phyloP scores from a whole-genome alignment of 2,329 filamentous ascomycete genomes.

The Xylariales sp. region DNA sequence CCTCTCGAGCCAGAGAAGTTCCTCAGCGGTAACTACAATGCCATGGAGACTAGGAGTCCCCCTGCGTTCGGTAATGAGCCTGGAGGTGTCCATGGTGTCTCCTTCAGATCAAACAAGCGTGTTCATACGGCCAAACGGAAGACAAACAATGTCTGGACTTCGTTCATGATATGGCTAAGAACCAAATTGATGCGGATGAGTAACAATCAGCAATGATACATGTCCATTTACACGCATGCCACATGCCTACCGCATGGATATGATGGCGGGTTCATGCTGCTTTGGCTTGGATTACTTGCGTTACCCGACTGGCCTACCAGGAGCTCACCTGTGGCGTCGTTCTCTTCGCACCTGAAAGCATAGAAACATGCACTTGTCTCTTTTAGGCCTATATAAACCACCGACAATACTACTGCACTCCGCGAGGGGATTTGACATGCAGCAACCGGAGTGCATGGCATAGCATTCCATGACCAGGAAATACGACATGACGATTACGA shows the following conservation, averaged over 20 bases:
- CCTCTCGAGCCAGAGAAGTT: conserved; percentile 2
- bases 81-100: conserved; percentile 35
- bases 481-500: conserved; percentile 1
- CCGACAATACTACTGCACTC: not conserved
- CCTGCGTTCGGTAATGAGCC: conserved; percentile 26
- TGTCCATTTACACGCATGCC: conserved; percentile 7
- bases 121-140: conserved; percentile 50
- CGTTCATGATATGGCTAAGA: conserved; percentile 59
- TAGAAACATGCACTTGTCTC: too few species aligned
- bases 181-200: conserved; percentile 47
- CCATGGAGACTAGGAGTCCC: conserved; percentile 24
- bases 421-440: not conserved
- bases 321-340: too few species aligned
- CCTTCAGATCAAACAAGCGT: conserved; percentile 37
- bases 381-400: too few species aligned
- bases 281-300: too few species aligned
- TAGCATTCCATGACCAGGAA: not conserved
- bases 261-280: too few species aligned
- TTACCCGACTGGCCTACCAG: too few species aligned
- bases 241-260: not conserved
- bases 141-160: conserved; percentile 58
- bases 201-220: conserved; percentile 14
- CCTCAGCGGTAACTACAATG: conserved; percentile 41
- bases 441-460: not conserved
- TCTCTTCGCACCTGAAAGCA: too few species aligned